Evolutionary conservation across 306 rosid species (phyloP).

Genomic region (Sindora glabra): DNA sequence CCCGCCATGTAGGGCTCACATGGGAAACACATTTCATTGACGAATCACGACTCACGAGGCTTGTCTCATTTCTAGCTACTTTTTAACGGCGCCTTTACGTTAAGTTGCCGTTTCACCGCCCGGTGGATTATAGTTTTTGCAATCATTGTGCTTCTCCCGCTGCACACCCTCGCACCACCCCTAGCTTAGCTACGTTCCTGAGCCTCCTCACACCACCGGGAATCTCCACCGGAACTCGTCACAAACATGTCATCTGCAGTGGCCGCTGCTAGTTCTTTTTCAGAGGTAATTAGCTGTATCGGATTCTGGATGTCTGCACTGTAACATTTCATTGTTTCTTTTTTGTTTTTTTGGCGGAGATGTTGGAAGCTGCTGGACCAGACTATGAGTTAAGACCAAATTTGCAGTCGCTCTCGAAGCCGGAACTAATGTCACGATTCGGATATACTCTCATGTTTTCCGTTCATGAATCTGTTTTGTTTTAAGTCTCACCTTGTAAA

Average conservation of each 20-base stretch:
- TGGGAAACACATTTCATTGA: neutral
- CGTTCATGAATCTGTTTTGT: neutral
- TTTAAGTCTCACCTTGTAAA: neutral
- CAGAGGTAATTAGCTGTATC: constrained; percentile 9
- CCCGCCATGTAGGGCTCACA: neutral
- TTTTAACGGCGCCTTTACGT: constrained; percentile 20
- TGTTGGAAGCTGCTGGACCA: too few relatives aligned
- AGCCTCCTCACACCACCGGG: neutral
- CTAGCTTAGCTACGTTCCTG: neutral
- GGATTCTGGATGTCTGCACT: neutral
- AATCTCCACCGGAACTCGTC: neutral
- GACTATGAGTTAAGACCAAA: too few relatives aligned
- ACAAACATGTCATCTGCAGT: neutral
- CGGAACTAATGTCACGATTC: neutral
- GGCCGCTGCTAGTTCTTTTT: neutral
- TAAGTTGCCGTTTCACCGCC: constrained; percentile 13
- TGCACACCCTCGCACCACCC: neutral
- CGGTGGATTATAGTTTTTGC: constrained; percentile 12
- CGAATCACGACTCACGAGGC: neutral
- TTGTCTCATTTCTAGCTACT: neutral
- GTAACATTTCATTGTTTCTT: neutral
- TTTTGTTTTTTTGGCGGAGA: neutral
- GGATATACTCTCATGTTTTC: too few relatives aligned
- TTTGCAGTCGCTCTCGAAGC: neutral
- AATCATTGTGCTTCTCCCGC: constrained; percentile 20